Evolutionary conservation across 2,329 filamentous ascomycete genomes (phyloP).

Genomic region (Ophiostoma sp.): DNA sequence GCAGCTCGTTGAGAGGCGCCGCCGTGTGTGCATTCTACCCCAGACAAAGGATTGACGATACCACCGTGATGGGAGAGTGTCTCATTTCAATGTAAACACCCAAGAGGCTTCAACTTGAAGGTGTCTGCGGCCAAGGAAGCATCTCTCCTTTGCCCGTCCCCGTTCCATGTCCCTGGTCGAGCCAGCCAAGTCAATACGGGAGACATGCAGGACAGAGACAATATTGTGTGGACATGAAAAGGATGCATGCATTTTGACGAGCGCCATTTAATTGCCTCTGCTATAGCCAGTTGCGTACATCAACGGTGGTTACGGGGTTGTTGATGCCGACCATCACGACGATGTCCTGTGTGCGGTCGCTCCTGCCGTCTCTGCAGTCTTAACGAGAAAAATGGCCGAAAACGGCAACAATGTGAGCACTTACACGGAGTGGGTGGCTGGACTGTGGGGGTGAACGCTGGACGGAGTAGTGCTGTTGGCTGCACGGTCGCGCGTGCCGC

Average conservation of each 20-base stretch:
- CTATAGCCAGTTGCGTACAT: neutral
- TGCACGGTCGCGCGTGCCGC: neutral
- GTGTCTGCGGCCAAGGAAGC: neutral
- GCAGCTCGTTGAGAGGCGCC: neutral
- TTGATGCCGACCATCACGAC: neutral
- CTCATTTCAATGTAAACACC: neutral
- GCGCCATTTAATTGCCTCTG: conserved; percentile 5
- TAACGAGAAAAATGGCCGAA: conserved; percentile 7
- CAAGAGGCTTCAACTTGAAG: neutral
- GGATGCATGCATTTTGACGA: neutral
- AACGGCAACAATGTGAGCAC: conserved; percentile 3
- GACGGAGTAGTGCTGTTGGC: neutral
- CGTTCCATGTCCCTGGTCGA: conserved; percentile 17
- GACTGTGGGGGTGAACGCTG: neutral
- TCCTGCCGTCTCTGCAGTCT: neutral
- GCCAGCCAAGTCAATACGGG: conserved; percentile 8
- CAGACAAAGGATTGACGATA: neutral
- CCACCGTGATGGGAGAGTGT: neutral
- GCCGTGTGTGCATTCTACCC: neutral
- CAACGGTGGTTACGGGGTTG: neutral
- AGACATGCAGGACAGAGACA: neutral
- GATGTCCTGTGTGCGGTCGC: neutral
- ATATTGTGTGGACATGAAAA: neutral
- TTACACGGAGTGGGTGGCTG: conserved; percentile 10
- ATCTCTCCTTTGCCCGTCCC: neutral